These are phyloP conservation scores for Trypanosoma melophagium DNA, from an alignment of 208 protist genomes.

Conservation along the genomic window DNA sequence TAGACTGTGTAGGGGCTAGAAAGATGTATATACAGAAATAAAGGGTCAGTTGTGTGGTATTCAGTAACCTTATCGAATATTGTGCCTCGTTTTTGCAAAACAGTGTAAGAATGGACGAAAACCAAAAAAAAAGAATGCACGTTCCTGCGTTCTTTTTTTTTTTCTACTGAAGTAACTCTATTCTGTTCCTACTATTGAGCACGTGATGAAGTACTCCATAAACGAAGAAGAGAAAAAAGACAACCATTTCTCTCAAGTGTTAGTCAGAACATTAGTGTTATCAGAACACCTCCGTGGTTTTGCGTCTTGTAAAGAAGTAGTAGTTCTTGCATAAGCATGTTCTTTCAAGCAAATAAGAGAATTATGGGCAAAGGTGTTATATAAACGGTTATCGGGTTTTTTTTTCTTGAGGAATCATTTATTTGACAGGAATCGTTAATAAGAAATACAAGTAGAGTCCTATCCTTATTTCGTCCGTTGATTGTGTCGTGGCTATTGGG, in stretches of 20 bases:
- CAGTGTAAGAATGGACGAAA: not conserved
- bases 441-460: slow-evolving; percentile 10
- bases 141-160: slow-evolving; percentile 3
- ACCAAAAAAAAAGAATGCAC: too few species aligned
- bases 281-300: slow-evolving; percentile 3
- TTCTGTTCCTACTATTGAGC: not conserved
- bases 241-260: not conserved
- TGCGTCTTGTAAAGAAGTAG: slow-evolving; percentile 6
- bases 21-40: too few species aligned
- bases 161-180: slow-evolving; percentile 8
- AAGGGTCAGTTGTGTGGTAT: too few species aligned
- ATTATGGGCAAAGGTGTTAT: slow-evolving; percentile 17
- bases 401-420: not conserved
- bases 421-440: too few species aligned
- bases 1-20: too few species aligned
- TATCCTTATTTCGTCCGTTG: slow-evolving; percentile 16
- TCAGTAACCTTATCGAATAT: not conserved
- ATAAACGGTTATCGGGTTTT: not conserved
- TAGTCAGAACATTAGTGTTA: not conserved
- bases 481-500: slow-evolving; percentile 1
- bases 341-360: too few species aligned
- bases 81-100: not conserved
- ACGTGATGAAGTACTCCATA: slow-evolving; percentile 3
- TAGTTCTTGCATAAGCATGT: too few species aligned
- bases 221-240: slow-evolving; percentile 5